Conservation (phyloP, 176 grass and related monocot genomes). For the Hsuehochloa calcarea region DNA sequence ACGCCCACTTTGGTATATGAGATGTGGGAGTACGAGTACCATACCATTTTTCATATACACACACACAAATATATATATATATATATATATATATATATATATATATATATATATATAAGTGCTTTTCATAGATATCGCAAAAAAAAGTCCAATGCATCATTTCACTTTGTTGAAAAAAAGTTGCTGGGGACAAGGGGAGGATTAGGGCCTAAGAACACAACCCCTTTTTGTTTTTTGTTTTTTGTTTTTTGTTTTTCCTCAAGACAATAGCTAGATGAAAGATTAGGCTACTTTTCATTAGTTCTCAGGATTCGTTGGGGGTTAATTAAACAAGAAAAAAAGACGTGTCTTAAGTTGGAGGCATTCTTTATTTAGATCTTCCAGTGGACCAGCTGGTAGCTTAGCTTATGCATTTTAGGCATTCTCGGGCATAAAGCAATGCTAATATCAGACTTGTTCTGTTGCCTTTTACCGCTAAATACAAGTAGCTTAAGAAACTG, state of each 20-base stretch:
- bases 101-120: too few relatives aligned
- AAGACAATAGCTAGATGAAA: constrained; percentile 1
- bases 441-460: background rate
- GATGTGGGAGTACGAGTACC: too few relatives aligned
- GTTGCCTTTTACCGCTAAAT: background rate
- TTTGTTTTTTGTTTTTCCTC: background rate
- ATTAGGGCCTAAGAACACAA: constrained; percentile 2
- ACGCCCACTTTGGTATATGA: too few relatives aligned
- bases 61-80: too few relatives aligned
- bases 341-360: background rate
- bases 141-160: constrained; percentile 26
- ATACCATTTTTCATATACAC: too few relatives aligned
- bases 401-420: background rate
- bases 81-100: too few relatives aligned
- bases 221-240: background rate
- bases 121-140: constrained; percentile 41
- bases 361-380: background rate
- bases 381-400: background rate
- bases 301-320: constrained; percentile 8
- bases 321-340: background rate
- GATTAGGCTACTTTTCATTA: background rate
- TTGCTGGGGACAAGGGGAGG: background rate
- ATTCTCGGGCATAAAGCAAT: constrained; percentile 15
- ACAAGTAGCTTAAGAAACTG: background rate
- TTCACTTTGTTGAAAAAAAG: constrained; percentile 35